Evolutionary conservation across 768 basidiomycete species (phyloP).

Genomic region (Macrolepiota dolichaula): DNA sequence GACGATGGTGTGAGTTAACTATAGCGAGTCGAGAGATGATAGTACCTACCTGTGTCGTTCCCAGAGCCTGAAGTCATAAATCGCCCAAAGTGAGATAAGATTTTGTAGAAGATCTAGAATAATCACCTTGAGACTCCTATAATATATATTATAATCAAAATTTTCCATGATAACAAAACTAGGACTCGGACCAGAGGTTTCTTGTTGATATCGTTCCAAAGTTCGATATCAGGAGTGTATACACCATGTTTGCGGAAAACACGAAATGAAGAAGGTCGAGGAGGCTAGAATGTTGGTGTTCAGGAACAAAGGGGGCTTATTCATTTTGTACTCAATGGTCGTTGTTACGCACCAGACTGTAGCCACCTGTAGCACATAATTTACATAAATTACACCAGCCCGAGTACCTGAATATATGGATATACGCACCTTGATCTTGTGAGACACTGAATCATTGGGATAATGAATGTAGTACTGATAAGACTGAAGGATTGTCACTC

Average conservation of each 20-base stretch:
- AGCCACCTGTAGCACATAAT: neutral
- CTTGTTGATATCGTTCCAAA: neutral
- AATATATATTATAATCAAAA: neutral
- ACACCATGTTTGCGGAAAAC: neutral
- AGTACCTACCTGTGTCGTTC: neutral
- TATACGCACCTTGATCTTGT: neutral
- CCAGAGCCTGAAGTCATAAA: neutral
- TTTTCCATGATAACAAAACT: neutral
- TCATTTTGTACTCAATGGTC: neutral
- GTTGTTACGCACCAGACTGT: neutral
- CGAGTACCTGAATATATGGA: neutral
- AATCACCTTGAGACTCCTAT: constrained; percentile 1
- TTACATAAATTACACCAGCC: neutral
- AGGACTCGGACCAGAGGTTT: neutral
- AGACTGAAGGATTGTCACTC: neutral
- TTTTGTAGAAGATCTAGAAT: neutral
- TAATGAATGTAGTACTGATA: constrained; percentile 2
- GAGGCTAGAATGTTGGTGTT: neutral
- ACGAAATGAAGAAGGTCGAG: neutral
- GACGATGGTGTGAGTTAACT: neutral
- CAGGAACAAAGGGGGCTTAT: neutral
- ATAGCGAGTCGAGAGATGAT: neutral
- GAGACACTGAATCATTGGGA: neutral
- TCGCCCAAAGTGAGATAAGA: neutral
- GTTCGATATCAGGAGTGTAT: neutral